These are phyloP conservation scores for Coniochaeta prunicola DNA, from an alignment of 2,329 filamentous ascomycete species.

Conservation along the genomic window DNA sequence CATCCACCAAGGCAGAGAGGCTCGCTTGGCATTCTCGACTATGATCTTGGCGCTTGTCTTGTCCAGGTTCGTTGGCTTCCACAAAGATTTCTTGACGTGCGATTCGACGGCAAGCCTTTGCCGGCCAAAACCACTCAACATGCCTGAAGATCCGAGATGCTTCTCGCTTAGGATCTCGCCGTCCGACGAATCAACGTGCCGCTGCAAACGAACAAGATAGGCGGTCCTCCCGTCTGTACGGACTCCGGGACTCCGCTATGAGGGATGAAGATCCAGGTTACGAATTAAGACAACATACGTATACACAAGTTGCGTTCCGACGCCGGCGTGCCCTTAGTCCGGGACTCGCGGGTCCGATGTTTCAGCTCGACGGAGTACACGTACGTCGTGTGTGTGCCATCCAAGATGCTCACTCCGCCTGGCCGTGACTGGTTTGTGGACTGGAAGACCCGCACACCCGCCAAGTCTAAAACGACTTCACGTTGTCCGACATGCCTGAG, in stretches of 20 bases:
- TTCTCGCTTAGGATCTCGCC: not conserved
- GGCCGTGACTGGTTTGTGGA: too few species aligned
- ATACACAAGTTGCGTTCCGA: too few species aligned
- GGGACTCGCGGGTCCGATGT: too few species aligned
- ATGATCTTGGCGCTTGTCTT: not conserved
- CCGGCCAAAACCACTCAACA: not conserved
- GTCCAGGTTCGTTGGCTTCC: not conserved
- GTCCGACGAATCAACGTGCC: not conserved
- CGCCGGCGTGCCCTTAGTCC: too few species aligned
- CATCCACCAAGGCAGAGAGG: not conserved
- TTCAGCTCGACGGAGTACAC: too few species aligned
- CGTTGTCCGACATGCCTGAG: too few species aligned
- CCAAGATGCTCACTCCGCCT: too few species aligned
- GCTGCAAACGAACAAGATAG: not conserved
- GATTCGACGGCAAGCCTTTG: not conserved
- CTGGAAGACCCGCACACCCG: not conserved
- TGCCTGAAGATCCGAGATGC: not conserved
- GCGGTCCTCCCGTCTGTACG: too few species aligned
- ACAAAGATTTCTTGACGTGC: not conserved
- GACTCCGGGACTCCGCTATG: too few species aligned
- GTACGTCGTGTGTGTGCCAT: too few species aligned
- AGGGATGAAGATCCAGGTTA: too few species aligned
- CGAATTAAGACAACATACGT: too few species aligned
- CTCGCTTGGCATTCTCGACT: not conserved
- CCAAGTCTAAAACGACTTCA: not conserved